Evolutionary conservation across 2,329 filamentous ascomycete species (phyloP).

Genomic region (Ascochyta lentis): DNA sequence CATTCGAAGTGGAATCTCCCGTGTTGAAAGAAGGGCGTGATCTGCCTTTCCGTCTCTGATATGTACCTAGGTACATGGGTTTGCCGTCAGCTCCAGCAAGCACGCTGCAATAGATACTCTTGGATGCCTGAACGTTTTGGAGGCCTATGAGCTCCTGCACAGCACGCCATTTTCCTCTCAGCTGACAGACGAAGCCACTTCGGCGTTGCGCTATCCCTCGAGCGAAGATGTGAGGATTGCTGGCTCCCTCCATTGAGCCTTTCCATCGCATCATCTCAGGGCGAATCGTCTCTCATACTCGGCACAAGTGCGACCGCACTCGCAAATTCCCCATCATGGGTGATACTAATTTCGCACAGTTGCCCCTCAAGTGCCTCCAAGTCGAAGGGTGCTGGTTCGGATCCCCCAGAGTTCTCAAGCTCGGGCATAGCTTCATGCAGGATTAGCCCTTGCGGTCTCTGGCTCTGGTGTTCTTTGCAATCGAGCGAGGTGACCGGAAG

Average conservation of each 20-base stretch:
- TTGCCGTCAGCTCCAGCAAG: not conserved
- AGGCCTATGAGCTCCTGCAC: not conserved
- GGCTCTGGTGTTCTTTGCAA: constrained; percentile 19
- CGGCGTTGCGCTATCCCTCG: not conserved
- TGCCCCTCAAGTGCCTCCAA: constrained; percentile 47
- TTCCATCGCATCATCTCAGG: not conserved
- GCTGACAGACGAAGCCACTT: not conserved
- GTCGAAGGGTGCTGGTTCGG: not conserved
- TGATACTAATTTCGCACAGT: constrained; percentile 77
- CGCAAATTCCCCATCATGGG: constrained; percentile 85
- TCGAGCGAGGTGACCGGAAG: constrained; percentile 25
- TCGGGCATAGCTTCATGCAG: constrained; percentile 24
- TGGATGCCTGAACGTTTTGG: not conserved
- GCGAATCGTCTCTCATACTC: not conserved
- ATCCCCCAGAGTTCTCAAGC: not conserved
- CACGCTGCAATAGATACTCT: not conserved
- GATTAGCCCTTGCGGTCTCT: constrained; percentile 36
- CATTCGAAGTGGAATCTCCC: not conserved
- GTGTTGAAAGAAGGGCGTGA: constrained; percentile 6
- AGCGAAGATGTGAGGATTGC: not conserved
- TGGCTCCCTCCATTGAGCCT: not conserved
- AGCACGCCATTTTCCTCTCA: not conserved
- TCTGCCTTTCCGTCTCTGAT: not conserved
- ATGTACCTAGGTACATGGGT: not conserved
- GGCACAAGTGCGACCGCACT: constrained; percentile 70